Conservation (phyloP, 306 rosid species). For the Vigna hirtella region DNA sequence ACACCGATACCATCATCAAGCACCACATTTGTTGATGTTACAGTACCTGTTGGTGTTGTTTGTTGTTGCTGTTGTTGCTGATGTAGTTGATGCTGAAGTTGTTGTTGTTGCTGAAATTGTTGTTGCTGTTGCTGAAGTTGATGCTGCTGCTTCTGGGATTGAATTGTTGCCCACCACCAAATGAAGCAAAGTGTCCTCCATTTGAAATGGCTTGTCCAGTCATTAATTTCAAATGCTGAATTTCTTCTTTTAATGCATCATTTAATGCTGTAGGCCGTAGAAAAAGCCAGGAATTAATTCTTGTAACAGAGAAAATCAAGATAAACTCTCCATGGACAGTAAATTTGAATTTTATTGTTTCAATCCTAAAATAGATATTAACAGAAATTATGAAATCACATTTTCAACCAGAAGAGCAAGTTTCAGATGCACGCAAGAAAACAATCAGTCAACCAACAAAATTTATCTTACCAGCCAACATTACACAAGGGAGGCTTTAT, state of each 20-base stretch:
- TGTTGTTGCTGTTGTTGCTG: constrained; percentile 71
- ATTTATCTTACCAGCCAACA: neutral
- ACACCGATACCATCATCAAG: too few species aligned
- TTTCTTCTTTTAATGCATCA: constrained; percentile 83
- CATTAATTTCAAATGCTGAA: constrained; percentile 79
- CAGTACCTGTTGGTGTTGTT: constrained; percentile 36
- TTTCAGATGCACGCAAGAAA: neutral
- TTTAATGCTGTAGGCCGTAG: constrained; percentile 61
- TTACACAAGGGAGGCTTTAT: neutral
- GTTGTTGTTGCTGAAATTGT: constrained; percentile 59
- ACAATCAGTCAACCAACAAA: constrained; percentile 12
- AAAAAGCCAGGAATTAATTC: constrained; percentile 9
- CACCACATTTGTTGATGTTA: constrained; percentile 51
- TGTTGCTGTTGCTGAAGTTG: constrained; percentile 70
- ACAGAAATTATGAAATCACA: neutral
- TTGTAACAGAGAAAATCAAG: constrained; percentile 19
- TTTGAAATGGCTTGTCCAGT: constrained; percentile 72
- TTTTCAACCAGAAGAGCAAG: neutral
- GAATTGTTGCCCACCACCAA: constrained; percentile 70
- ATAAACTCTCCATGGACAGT: neutral
- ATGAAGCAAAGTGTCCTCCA: constrained; percentile 68
- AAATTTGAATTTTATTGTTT: constrained; percentile 15
- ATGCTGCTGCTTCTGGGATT: constrained; percentile 70
- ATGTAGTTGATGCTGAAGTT: constrained; percentile 51
- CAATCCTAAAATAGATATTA: constrained; percentile 19